Evolutionary conservation across 106 monocot genomes (phyloP), one percentile per base, ranked within the genome.

Genomic region (Amphibolis antarctica): DNA sequence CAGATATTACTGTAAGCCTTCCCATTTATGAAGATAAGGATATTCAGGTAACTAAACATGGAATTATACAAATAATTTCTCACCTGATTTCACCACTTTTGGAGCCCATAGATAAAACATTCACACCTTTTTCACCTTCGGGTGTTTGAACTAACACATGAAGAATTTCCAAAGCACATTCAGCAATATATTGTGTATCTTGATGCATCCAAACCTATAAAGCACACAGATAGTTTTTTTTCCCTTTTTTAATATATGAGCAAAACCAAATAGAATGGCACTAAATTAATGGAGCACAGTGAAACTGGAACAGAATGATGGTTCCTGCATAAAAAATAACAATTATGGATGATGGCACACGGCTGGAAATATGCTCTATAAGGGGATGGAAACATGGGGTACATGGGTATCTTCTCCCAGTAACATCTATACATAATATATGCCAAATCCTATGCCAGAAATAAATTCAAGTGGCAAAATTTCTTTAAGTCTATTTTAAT

Each of bases 191-290:
- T 56, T 44, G 15, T 36, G 76, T 76, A 26, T 48, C 19, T 7
- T 49, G 60, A 74, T 80, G 88, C 31, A 64, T 68, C 85, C 88
- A 93, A 1, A 85, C 85, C 92, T 93, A 69, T 44, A 48, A 68
- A 51, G 14, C 18, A 69, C 21, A 44, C 27, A 49, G 22, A 51
- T 15, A 65, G n/a, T n/a, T n/a, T n/a, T n/a, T n/a, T n/a, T n/a
- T 52, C 18, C 1, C 13, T 19, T 19, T 7, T 5, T 60, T 60
- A 18, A 12, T 28, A n/a, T 14, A n/a, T 18, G 28, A 36, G 42
- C 3, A 60, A 60, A 36, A 27, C 13, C 13, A 10, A 26, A 56
- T 25, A 3, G 26, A 25, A 56, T 56, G 1, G 26, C 27, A 56
- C 13, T 13, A 49, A 28, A 15, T 27, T 22, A 55, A 24, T 22